A percentile compares a stretch with the other conserved stretches of the same genome.
These are phyloP conservation scores for Favolaschia claudopus DNA, from an alignment of 768 basidiomycete species.

Conservation along the genomic window DNA sequence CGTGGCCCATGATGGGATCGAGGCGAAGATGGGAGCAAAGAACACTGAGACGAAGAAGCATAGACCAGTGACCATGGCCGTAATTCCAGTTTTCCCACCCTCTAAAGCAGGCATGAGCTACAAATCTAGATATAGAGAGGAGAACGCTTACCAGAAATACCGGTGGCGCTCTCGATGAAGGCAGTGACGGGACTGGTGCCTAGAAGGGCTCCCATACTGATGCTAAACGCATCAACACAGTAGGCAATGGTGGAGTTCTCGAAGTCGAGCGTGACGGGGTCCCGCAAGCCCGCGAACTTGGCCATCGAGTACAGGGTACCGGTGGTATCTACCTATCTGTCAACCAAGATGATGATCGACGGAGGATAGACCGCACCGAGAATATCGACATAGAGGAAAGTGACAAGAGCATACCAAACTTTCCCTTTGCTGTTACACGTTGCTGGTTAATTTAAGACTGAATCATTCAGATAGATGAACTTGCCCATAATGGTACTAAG, in stretches of 20 bases:
- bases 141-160: constrained; percentile 65
- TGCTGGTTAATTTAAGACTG: constrained; percentile 19
- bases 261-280: constrained; percentile 86
- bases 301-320: constrained; percentile 91
- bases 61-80: constrained; percentile 74
- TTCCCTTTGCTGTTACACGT: constrained; percentile 61
- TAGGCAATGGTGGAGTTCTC: constrained; percentile 85
- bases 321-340: constrained; percentile 52
- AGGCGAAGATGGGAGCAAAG: constrained; percentile 89
- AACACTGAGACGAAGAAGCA: constrained; percentile 87
- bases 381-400: constrained; percentile 91
- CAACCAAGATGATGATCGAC: not conserved
- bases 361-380: constrained; percentile 57
- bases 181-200: constrained; percentile 86
- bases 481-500: constrained; percentile 57
- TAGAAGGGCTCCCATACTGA: constrained; percentile 81
- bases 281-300: constrained; percentile 87
- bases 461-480: constrained; percentile 1
- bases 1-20: constrained; percentile 88
- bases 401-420: constrained; percentile 89
- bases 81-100: constrained; percentile 89
- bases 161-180: constrained; percentile 84
- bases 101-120: constrained; percentile 48
- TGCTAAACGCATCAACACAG: constrained; percentile 83
- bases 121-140: not conserved